Evolutionary conservation across 1,139 yeast genomes (phyloP), one percentile per base, ranked within the genome.

Genomic region (Geotrichum klebahnii): DNA sequence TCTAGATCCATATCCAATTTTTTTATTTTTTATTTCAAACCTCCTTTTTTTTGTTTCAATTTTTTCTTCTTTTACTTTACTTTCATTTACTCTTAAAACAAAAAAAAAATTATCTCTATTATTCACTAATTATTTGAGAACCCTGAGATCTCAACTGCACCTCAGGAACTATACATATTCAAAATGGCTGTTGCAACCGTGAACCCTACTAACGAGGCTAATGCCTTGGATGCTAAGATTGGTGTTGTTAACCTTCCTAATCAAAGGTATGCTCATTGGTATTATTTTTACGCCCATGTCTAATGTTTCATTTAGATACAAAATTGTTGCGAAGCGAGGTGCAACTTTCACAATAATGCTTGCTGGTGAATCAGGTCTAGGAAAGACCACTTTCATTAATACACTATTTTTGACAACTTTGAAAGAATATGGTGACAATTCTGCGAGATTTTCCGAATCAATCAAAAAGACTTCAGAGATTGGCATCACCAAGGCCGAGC

Each of bases 191-290:
- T 48, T n/a, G 45, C 48, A 19, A 35, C 53, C n/a, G 33, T 28
- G 14, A 40, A 40, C 23, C 41, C 44, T 19, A 19, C 22, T 22
- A 24, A 31, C 12, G 47, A 35, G 14, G 29, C 45, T 10, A 44
- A 45, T 20, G 35, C 39, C n/a, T 31, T 44, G 10, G 54, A 52
- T 31, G 46, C 46, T 24, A 46, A 51, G 33, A 74, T 90, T 58
- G 98, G 98, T 56, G 82, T 92, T 61, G 81, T 95, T 50, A 86
- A 87, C 62, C 77, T 92, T 62, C 97, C 98, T 52, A 89, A 89
- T 66, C 98, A 92, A 74, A 79, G 94, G 84, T 82, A 72, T 53
- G 84, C 75, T 26, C 29, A n/a, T n/a, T n/a, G n/a, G n/a, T n/a
- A n/a, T n/a, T 17, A 14, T 37, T 5, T n/a, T 22, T 14, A 4